Conservation (phyloP, 352 stramenopile genomes). For the Globisporangium sylvaticum region DNA sequence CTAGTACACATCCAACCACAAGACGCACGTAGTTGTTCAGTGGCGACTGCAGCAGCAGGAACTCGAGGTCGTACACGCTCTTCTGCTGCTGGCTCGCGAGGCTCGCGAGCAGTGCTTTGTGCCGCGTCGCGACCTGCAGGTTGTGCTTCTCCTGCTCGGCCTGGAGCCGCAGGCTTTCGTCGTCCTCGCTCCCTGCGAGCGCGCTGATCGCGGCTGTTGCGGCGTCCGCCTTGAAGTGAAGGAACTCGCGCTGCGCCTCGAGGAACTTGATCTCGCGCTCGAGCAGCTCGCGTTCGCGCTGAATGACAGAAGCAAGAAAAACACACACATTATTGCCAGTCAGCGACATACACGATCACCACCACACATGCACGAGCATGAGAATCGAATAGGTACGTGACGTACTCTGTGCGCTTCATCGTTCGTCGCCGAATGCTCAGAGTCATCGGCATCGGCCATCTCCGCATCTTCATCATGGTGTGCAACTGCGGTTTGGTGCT, state of each 20-base stretch:
- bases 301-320: not conserved
- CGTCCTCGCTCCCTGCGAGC: constrained; percentile 1
- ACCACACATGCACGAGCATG: not conserved
- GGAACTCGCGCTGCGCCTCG: constrained; percentile 51
- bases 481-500: not conserved
- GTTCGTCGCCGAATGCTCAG: not conserved
- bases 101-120: constrained; percentile 31
- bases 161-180: constrained; percentile 9
- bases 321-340: not conserved
- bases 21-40: constrained; percentile 63
- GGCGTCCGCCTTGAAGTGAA: constrained; percentile 31
- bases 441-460: not conserved
- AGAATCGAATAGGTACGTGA: not conserved
- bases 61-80: constrained; percentile 36
- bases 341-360: not conserved
- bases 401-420: not conserved
- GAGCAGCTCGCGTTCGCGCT: constrained; percentile 28
- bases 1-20: too few species aligned
- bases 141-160: constrained; percentile 23
- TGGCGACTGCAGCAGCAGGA: constrained; percentile 37
- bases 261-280: constrained; percentile 47
- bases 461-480: not conserved
- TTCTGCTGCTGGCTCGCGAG: constrained; percentile 35
- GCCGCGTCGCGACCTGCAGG: constrained; percentile 24
- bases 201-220: not conserved